Conservation (phyloP, 2,329 filamentous ascomycete genomes). For the Trichoderma endophyticum region DNA sequence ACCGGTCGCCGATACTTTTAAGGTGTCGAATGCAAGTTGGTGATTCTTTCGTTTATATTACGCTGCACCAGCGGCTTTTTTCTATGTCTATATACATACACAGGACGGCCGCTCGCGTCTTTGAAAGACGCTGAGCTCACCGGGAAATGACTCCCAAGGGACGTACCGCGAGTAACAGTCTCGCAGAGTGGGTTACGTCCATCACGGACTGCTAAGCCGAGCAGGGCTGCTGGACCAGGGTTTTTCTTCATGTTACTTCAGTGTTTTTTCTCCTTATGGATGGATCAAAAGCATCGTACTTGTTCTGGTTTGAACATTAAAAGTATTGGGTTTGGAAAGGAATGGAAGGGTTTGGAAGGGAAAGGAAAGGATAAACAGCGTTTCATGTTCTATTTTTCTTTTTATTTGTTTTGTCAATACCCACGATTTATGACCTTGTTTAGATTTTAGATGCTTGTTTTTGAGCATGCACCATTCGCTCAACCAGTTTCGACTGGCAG, state of each 20-base stretch:
- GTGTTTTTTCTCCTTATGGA: neutral
- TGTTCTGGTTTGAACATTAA: neutral
- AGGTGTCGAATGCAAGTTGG: constrained; percentile 26
- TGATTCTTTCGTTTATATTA: constrained; percentile 6
- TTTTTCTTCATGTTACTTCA: constrained; percentile 10
- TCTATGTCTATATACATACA: constrained; percentile 2
- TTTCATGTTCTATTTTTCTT: neutral
- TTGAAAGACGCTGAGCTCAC: neutral
- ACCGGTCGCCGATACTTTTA: constrained; percentile 26
- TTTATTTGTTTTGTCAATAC: constrained; percentile 13
- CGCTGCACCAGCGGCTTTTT: neutral
- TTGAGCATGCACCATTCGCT: constrained; percentile 9
- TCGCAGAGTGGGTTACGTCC: constrained; percentile 16
- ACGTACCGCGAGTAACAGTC: constrained; percentile 14
- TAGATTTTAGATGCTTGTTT: constrained; percentile 10
- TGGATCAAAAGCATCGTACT: constrained; percentile 1
- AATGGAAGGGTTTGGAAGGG: neutral
- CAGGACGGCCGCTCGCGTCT: neutral
- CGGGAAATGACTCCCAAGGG: constrained; percentile 11
- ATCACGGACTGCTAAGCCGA: constrained; percentile 9
- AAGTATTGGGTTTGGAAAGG: neutral
- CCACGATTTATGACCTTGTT: neutral
- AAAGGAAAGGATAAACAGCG: constrained; percentile 6
- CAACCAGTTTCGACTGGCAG: constrained; percentile 12
- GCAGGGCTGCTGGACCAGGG: neutral